phyloP scores from a whole-genome alignment of 2,329 filamentous ascomycete species.

The Aureobasidium namibiae region DNA sequence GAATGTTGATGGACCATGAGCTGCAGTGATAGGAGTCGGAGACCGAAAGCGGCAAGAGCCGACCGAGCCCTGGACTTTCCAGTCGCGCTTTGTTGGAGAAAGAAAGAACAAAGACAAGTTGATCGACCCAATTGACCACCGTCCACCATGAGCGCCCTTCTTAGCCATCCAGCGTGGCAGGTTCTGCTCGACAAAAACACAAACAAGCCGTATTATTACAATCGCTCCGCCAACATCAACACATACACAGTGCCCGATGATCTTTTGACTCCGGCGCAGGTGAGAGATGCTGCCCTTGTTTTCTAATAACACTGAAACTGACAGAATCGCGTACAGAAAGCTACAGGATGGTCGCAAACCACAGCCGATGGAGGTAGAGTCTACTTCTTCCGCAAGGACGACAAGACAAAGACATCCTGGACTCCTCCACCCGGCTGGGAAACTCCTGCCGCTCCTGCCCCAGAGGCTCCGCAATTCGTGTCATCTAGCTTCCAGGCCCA shows the following conservation, averaged over 20 bases:
- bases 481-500: slow-evolving; percentile 31
- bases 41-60: background rate
- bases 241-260: slow-evolving; percentile 94
- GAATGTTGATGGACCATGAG: background rate
- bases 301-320: slow-evolving; percentile 33
- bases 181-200: slow-evolving; percentile 67
- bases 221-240: slow-evolving; percentile 73
- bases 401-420: slow-evolving; percentile 80
- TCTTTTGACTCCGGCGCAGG: slow-evolving; percentile 75
- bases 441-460: background rate
- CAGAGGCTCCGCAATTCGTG: slow-evolving; percentile 16
- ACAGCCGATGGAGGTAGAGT: slow-evolving; percentile 76
- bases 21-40: background rate
- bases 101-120: slow-evolving; percentile 3
- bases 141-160: slow-evolving; percentile 1
- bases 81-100: background rate
- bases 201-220: slow-evolving; percentile 86
- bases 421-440: slow-evolving; percentile 57
- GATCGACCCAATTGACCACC: background rate
- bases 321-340: slow-evolving; percentile 48
- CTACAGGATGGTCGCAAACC: slow-evolving; percentile 71
- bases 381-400: slow-evolving; percentile 91
- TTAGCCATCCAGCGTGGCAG: slow-evolving; percentile 55
- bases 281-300: slow-evolving; percentile 30
- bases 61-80: background rate